Evolutionary conservation across 1,139 yeast species (phyloP).

Genomic region (Zygoascus sp.): DNA sequence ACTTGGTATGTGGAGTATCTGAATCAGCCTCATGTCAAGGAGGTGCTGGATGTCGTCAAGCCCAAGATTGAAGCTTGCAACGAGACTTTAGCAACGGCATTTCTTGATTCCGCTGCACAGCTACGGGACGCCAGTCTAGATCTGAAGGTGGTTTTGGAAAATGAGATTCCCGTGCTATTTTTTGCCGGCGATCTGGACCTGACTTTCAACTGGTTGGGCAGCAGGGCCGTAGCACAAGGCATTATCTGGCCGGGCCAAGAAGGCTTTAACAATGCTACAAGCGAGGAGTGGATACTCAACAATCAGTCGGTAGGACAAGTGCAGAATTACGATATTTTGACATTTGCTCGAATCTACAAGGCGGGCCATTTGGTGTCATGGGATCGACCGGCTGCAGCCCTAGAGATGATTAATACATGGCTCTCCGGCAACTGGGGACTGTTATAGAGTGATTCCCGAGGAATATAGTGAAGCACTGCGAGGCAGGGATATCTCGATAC

Average conservation of each 20-base stretch:
- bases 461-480: not conserved
- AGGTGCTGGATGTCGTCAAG: slow-evolving; percentile 85
- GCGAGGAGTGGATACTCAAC: slow-evolving; percentile 37
- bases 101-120: slow-evolving; percentile 38
- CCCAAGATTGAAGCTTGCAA: slow-evolving; percentile 79
- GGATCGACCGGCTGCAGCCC: slow-evolving; percentile 59
- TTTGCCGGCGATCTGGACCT: slow-evolving; percentile 86
- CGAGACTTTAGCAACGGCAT: slow-evolving; percentile 42
- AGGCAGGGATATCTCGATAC: too few species aligned
- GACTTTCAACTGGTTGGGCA: slow-evolving; percentile 85
- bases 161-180: slow-evolving; percentile 62
- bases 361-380: slow-evolving; percentile 70
- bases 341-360: slow-evolving; percentile 59
- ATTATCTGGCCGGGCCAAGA: slow-evolving; percentile 52
- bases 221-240: slow-evolving; percentile 65
- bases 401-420: slow-evolving; percentile 69
- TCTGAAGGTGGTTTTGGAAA: slow-evolving; percentile 58
- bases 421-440: slow-evolving; percentile 4
- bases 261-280: slow-evolving; percentile 27
- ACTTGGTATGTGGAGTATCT: slow-evolving; percentile 63
- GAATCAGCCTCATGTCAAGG: slow-evolving; percentile 63
- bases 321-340: slow-evolving; percentile 52
- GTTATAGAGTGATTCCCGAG: not conserved
- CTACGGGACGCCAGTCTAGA: slow-evolving; percentile 46
- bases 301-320: slow-evolving; percentile 51